Evolutionary conservation across 176 grass and related monocot genomes (phyloP), one percentile per base, ranked within the genome.

Genomic region (Hsuehochloa calcarea): DNA sequence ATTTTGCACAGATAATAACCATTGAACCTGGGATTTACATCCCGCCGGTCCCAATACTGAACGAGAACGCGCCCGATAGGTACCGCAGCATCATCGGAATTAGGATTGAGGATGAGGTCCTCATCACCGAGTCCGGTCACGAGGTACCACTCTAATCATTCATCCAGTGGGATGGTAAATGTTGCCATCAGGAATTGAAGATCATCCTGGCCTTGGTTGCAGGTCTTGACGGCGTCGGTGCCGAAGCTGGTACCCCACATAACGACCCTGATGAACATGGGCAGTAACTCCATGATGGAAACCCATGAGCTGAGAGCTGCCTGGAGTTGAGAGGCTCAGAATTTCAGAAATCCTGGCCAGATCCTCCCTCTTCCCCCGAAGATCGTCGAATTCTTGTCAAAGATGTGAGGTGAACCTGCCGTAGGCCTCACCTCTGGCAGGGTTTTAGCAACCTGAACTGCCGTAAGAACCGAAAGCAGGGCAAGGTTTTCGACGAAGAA

Each of bases 71-170:
- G 31, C 89, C 93, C 31, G 78, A 75, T 29, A 91, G 93, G 93
- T 95, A 78, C 77, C 87, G 87, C 8, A 91, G 93, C 79, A 86
- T 91, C 79, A 86, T 91, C 20, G 93, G 96, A 61, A 95, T 99
- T 80, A 87, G 96, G 69, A 99, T 96, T 10, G 96, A 99, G 84
- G 93, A 98, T 22, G 91, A 96, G 86, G 96, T 98, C 80, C 93
- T 98, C 67, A 72, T 98, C 73, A 98, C 96, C 6, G 93, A 98
- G 75, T 74, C 79, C 7, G 93, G 93, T 16, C 84, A 96, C 22
- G 96, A 99, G 96, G 96, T 98, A 85, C 50, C 19, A 0, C 63
- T 29, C 38, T 68, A 70, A 46, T 56, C 63, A 31, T 27, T 45
- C 47, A 25, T 59, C 25, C 5, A 1, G 17, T 44, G 22, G 37